phyloP scores from a whole-genome alignment of 306 rosid species.

The Alnus glutinosa region DNA sequence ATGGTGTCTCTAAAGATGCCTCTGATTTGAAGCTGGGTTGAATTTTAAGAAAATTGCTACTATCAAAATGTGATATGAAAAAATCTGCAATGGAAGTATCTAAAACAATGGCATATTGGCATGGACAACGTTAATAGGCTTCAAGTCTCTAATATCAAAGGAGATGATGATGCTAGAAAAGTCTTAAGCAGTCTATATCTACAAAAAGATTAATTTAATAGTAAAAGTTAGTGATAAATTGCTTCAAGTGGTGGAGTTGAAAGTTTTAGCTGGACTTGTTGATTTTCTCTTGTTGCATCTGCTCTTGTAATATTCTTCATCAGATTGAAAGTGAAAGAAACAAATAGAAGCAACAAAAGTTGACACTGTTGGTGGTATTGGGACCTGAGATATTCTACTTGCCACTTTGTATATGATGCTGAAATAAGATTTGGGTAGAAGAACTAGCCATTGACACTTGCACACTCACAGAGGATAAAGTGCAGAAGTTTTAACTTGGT shows the following conservation, averaged over 20 bases:
- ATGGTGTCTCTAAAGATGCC: background rate
- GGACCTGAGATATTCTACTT: background rate
- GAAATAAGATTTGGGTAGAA: background rate
- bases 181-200: background rate
- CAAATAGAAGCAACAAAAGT: background rate
- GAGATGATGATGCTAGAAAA: background rate
- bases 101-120: background rate
- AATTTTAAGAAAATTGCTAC: background rate
- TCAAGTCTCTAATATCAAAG: background rate
- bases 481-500: no score
- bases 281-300: background rate
- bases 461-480: no score
- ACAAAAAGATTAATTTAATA: background rate
- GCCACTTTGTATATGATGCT: background rate
- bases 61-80: background rate
- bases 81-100: background rate
- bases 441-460: background rate
- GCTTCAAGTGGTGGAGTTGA: background rate
- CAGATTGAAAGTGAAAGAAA: background rate
- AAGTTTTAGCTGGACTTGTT: background rate
- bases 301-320: constrained; percentile 3
- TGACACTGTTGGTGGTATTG: background rate
- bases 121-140: background rate
- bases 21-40: background rate
- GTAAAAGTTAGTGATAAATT: background rate